Base-by-base conservation (phyloP, 2,329 filamentous ascomycete species). In the Penicillium sclerotiorum region DNA sequence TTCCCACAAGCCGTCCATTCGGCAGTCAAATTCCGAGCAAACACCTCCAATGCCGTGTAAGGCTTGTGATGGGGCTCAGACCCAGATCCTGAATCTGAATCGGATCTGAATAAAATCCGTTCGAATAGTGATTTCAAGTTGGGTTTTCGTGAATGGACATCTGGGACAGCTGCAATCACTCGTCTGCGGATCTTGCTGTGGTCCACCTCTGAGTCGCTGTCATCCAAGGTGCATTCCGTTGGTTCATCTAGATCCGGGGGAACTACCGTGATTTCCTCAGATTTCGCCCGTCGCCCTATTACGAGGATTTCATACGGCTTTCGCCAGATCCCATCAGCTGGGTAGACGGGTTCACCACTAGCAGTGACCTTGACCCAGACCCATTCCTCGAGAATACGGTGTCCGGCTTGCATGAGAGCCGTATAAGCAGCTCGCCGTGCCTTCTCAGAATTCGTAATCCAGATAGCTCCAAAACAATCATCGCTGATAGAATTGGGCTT, bases 91-190 rank as follows among this genome's bases (percentile, higher is more conserved):
- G 4, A 9, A 15, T 40, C 21, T 15, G 45, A 2, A 2, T 7
- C n/a, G 7, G 17, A 28, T 2, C 12, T 15, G 41, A 71, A 70
- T 54, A 83, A 66, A 7, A 80, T 56, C 11, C 63, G 63, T 62
- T 82, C 80, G 20, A 86, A 67, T 20, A 85, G 45, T 11, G 70
- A 64, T 61, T 81, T 84, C 54, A 87, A 52, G 59, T 80, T 83
- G 15, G 84, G 84, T 62, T 87, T 87, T n/a, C 83, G 71, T 3
- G 83, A 86, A 65, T 87, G 84, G 12, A 85, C 49, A 65, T 86
- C 84, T 8, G 83, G 81, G 8, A 85, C 83, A 7, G 75, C 81
- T 23, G 78, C 74, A 49, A 86, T 75, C 8, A 85, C 73, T 59
- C 79, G 74, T 53, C 75, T 74, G 39, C 64, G 72, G 4, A 78